These are phyloP conservation scores for Tricholoma sp. DNA, from an alignment of 768 basidiomycete species.

Conservation along the genomic window DNA sequence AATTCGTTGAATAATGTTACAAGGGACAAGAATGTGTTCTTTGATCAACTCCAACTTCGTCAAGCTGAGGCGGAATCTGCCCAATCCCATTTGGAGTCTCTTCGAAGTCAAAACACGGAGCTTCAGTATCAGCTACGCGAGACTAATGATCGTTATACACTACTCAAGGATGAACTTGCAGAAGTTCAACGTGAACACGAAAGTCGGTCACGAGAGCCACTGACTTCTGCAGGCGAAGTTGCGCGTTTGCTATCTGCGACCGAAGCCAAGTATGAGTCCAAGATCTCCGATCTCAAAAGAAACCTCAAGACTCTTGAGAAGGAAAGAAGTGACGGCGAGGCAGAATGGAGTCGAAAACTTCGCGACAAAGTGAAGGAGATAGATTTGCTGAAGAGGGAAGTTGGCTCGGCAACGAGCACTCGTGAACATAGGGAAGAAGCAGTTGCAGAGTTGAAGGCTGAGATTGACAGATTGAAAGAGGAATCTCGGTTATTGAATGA, in stretches of 20 bases:
- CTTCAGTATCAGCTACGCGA: conserved; percentile 85
- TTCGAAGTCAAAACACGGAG: conserved; percentile 79
- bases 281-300: conserved; percentile 64
- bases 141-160: conserved; percentile 60
- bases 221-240: conserved; percentile 58
- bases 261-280: conserved; percentile 73
- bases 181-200: conserved; percentile 62
- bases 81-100: conserved; percentile 65
- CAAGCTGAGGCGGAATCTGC: conserved; percentile 89
- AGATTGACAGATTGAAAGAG: conserved; percentile 48
- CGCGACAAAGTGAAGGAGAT: conserved; percentile 73
- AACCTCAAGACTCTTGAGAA: conserved; percentile 63
- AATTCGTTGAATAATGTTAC: conserved; percentile 62
- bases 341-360: conserved; percentile 84
- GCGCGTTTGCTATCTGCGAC: conserved; percentile 69
- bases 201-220: conserved; percentile 35
- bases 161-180: conserved; percentile 67
- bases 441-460: conserved; percentile 43
- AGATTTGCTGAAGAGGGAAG: conserved; percentile 59
- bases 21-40: conserved; percentile 72
- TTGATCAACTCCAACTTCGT: conserved; percentile 81
- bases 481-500: conserved; percentile 43
- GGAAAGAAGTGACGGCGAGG: conserved; percentile 84
- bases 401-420: conserved; percentile 55
- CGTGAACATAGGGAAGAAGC: conserved; percentile 55